Base-by-base conservation (phyloP, 2,329 filamentous ascomycete genomes). In the Ustulina deusta region DNA sequence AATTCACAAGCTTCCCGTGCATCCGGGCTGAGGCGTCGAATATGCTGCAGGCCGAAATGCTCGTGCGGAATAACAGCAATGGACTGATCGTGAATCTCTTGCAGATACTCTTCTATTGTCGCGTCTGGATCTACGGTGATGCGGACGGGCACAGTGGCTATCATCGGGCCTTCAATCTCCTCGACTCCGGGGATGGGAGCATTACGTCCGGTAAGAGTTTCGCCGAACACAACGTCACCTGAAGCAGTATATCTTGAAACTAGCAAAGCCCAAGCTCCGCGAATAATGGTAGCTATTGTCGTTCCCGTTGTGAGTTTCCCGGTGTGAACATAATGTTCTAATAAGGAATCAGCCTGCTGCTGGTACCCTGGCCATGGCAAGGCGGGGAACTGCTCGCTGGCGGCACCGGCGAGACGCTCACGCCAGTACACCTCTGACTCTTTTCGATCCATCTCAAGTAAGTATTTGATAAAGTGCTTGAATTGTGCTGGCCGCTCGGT, bases 21-120 rank as follows among this genome's bases (percentile, higher is more conserved):
- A 65, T 88, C 86, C 0, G 82, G 79, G 72, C 85, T 87, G 13
- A 90, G 77, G 25, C 83, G 81, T 10, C 87, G 85, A 66, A 90
- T 90, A 69, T 88, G 81, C 72, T 89, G 87, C 51, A 89, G 79
- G 22, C 87, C 87, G 57, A 86, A 82, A 74, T 93, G 89, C 75
- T 92, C 87, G 74, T 91, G 85, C 0, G 88, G 86, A 6, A 91
- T 90, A 70, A 87, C 85, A 2, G 83, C 78, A 0, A 88, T 81
- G 0, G 84, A 86, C 62, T 85, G 82, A 34, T 86, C 80, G 42
- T 91, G 88, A 2, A 91, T 82, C 1, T 80, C 77, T 48, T 86
- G 81, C 3, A 92, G 79, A 69, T 86, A 90, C 52, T 87, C 82
- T 0, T 76, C 73, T 1, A 88, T 80, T 0, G 80, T 80, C 0